Conservation (phyloP, 2,329 filamentous ascomycete genomes). For the Lachnellula hyalina region DNA sequence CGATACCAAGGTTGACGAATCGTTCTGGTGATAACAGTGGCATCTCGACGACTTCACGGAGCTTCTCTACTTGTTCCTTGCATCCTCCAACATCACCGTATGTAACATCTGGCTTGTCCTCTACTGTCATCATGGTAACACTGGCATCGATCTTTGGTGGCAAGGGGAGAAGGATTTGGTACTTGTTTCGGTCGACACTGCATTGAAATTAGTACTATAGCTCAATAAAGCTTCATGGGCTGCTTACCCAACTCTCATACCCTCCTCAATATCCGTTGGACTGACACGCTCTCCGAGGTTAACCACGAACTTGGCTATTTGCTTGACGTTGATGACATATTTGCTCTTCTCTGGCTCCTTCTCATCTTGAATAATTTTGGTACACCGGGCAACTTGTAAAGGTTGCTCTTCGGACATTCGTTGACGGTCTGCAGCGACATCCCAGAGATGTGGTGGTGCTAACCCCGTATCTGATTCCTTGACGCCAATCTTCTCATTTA, state of each 20-base stretch:
- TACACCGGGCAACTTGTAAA: slow-evolving; percentile 94
- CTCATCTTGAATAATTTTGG: slow-evolving; percentile 97
- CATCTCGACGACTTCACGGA: slow-evolving; percentile 98
- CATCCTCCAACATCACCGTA: slow-evolving; percentile 98
- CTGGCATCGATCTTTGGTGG: slow-evolving; percentile 98
- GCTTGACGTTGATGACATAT: slow-evolving; percentile 99
- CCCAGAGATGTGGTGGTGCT: slow-evolving; percentile 97
- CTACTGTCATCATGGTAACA: slow-evolving; percentile 99
- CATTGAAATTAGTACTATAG: slow-evolving; percentile 15
- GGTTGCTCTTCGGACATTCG: slow-evolving; percentile 98
- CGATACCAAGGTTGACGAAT: slow-evolving; percentile 98
- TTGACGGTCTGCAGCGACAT: slow-evolving; percentile 94
- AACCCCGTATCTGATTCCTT: slow-evolving; percentile 99
- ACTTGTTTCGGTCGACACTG: slow-evolving; percentile 94
- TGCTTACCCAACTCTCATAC: slow-evolving; percentile 84
- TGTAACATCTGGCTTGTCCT: slow-evolving; percentile 98
- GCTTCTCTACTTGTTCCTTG: slow-evolving; percentile 99
- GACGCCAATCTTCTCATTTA: slow-evolving; percentile 96
- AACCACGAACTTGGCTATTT: slow-evolving; percentile 99
- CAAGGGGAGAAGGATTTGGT: slow-evolving; percentile 93
- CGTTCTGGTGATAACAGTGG: slow-evolving; percentile 91
- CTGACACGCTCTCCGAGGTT: slow-evolving; percentile 95
- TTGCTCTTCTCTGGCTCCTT: slow-evolving; percentile 97
- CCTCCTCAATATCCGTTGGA: slow-evolving; percentile 98
- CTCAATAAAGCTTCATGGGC: slow-evolving; percentile 9